Evolutionary conservation across 2,329 filamentous ascomycete species (phyloP), one percentile per base, ranked within the genome.

Genomic region (Penicillium glabrum): DNA sequence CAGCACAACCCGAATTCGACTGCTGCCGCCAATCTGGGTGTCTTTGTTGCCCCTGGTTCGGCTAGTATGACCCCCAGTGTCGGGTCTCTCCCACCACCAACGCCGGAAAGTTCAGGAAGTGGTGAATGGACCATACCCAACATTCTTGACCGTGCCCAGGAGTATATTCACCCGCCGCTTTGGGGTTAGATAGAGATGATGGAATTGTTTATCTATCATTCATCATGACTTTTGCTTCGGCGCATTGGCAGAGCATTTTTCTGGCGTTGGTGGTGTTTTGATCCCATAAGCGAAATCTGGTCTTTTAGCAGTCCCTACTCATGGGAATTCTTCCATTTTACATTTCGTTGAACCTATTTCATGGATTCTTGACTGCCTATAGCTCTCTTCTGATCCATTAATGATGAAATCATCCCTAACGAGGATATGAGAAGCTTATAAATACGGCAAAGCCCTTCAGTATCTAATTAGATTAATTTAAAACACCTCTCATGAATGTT

Each of bases 121-220:
- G 70, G 75, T 23, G 77, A 80, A 56, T 80, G 77, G 78, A 72
- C 74, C 46, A 73, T 75, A 35, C 76, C 75, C 3, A 79, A 76
- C 56, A 65, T 80, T n/a, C 54, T 79, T 13, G 77, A 79, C 56
- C 70, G 77, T 14, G 77, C 77, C 35, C 69, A 74, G n/a, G 77
- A 80, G 64, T 80, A 79, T 61, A 79, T 80, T 11, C 77, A 79
- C 56, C 77, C 78, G 16, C 77, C 77, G 2, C 63, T 80, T 13
- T 80, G 78, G 78, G 66, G 72, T 37, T 75, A 61, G 60, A 41
- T 2, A 11, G 19, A 27, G 3, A 23, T 23, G 11, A 41, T 41
- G 39, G 37, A 21, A 19, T 26, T 33, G 21, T 10, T 24, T 49
- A 14, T 45, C 6, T 43, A 35, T 43, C 45, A 50, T 37, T 27